phyloP scores from a whole-genome alignment of 2,329 filamentous ascomycete genomes.

The Gaeumannomyces tritici region DNA sequence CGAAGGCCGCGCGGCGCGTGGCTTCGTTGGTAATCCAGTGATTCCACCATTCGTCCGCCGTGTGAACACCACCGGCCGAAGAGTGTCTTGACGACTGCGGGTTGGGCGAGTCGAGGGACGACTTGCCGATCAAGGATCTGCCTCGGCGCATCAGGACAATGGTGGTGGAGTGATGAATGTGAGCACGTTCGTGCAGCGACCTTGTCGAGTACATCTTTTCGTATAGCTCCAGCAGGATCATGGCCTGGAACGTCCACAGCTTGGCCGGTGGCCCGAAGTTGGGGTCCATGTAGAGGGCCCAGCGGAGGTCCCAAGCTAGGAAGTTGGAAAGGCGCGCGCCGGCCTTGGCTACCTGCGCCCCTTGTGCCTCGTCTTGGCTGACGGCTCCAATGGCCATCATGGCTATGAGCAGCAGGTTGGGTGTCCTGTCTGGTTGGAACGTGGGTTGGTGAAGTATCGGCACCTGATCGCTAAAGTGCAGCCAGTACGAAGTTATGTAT shows the following conservation, averaged over 20 bases:
- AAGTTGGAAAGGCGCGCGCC: slow-evolving; percentile 85
- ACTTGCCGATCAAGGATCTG: slow-evolving; percentile 79
- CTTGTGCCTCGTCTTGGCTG: slow-evolving; percentile 76
- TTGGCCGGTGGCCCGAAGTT: slow-evolving; percentile 89
- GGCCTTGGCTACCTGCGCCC: slow-evolving; percentile 60
- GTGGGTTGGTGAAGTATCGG: slow-evolving; percentile 93
- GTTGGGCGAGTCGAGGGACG: slow-evolving; percentile 68
- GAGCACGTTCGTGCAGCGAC: slow-evolving; percentile 83
- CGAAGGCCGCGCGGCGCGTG: slow-evolving; percentile 81
- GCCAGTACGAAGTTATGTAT: slow-evolving; percentile 90
- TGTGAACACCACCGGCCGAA: slow-evolving; percentile 54
- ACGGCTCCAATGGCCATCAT: slow-evolving; percentile 91
- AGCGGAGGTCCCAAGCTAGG: slow-evolving; percentile 84
- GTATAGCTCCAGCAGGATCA: slow-evolving; percentile 82
- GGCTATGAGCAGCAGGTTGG: slow-evolving; percentile 72
- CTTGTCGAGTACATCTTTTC: slow-evolving; percentile 98
- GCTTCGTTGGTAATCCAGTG: slow-evolving; percentile 94
- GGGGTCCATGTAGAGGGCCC: slow-evolving; percentile 84
- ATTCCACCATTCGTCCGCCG: slow-evolving; percentile 86
- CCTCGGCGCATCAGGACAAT: slow-evolving; percentile 92
- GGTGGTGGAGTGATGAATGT: slow-evolving; percentile 94
- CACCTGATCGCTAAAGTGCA: slow-evolving; percentile 86
- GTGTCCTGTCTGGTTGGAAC: slow-evolving; percentile 79
- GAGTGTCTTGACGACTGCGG: slow-evolving; percentile 49
- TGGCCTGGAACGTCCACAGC: slow-evolving; percentile 89